Base-by-base conservation (phyloP, 2,329 filamentous ascomycete genomes). In the Fusarium vanettenii region DNA sequence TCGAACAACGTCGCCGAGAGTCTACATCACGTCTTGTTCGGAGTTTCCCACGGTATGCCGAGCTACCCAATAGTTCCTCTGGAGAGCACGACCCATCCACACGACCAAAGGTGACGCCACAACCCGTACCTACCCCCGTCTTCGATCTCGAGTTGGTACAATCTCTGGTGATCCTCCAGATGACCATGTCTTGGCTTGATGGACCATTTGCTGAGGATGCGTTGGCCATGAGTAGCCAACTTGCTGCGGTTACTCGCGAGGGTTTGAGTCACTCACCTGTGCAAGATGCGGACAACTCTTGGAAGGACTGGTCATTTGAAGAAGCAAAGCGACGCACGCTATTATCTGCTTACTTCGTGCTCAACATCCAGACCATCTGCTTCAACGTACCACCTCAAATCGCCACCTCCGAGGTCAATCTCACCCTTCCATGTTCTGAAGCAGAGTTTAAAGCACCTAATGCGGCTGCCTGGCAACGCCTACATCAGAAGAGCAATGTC, bases 351-450 rank as follows among this genome's bases (percentile, higher is more conserved):
- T 81, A 78, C 50, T 69, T 74, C n/a, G 64, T 91, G 74, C 89
- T 89, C 69, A 90, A 91, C 75, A 83, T 91, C 2, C 89, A 91
- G 71, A 89, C 87, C 37, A 89, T 91, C 64, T 89, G 89, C 75
- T 91, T 90, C 82, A 89, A 91, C 78, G 88, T 90, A 16, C 88
- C 89, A 31, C 89, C 90, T 0, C 82, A 90, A 50, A 86, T 91
- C 29, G 77, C 89, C 62, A 90, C 35, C 39, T 57, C 55, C 8
- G 55, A 57, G 55, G 6, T 37, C 3, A 57, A 57, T 6, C 31
- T 57, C 14, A 25, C 16, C 1, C 55, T 57, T 25, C 55, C 55
- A 0, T 57, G 31, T 37, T 57, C 55, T 25, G 55, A 57, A 37
- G 55, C 55, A 57, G 55, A 57, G 14, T 57, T 57, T 31, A 37